Evolutionary conservation across 306 rosid genomes (phyloP).

Genomic region (Fagus sylvatica): DNA sequence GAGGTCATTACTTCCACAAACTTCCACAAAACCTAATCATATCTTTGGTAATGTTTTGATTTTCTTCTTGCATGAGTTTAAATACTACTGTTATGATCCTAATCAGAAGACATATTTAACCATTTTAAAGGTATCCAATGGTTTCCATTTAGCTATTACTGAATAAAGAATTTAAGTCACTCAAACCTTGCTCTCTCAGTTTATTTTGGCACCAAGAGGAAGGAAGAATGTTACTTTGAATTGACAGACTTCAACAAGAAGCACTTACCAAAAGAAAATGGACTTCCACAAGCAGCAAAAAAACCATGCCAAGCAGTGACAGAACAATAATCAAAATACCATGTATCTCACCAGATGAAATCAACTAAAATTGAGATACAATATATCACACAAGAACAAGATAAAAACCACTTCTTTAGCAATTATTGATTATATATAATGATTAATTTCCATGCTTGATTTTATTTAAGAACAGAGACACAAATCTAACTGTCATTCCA

Average conservation of each 20-base stretch:
- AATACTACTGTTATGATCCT: not conserved
- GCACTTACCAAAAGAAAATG: not conserved
- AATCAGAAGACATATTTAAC: not conserved
- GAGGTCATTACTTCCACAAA: not conserved
- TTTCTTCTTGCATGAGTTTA: not conserved
- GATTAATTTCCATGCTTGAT: not conserved
- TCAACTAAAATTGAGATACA: not conserved
- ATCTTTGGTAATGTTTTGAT: not conserved
- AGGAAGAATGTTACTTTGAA: not conserved
- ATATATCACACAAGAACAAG: not conserved
- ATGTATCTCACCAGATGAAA: not conserved
- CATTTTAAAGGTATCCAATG: not conserved
- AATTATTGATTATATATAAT: not conserved
- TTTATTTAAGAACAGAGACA: too few species aligned
- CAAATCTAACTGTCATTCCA: too few species aligned
- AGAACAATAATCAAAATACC: not conserved
- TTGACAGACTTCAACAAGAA: not conserved
- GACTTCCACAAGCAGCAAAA: not conserved
- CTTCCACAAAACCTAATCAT: not conserved
- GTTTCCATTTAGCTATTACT: not conserved
- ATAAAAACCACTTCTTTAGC: not conserved
- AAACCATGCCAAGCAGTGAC: not conserved
- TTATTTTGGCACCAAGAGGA: slow-evolving; percentile 1
- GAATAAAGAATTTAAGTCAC: not conserved
- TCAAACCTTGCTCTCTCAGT: not conserved